These are phyloP conservation scores for Hygrocybe coccinea DNA, from an alignment of 768 basidiomycete genomes.

Conservation along the genomic window DNA sequence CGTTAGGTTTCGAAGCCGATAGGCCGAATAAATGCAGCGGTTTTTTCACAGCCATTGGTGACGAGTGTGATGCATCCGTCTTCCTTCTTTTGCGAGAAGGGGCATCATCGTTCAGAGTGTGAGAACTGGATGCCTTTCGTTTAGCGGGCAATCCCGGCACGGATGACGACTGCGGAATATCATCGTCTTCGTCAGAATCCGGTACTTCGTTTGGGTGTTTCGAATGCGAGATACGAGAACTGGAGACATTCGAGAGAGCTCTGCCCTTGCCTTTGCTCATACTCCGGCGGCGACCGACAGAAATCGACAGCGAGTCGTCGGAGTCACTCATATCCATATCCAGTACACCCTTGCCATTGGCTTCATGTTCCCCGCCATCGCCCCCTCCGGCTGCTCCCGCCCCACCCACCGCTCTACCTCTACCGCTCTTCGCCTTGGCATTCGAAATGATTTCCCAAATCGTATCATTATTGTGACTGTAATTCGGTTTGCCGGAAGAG, in stretches of 20 bases:
- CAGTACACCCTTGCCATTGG: not conserved
- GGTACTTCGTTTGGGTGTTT: not conserved
- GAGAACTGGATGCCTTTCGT: not conserved
- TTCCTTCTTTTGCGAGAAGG: constrained; percentile 25
- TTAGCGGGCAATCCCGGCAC: not conserved
- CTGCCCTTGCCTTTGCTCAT: too few species aligned
- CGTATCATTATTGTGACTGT: constrained; percentile 17
- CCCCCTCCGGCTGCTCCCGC: constrained; percentile 5
- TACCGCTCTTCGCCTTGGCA: constrained; percentile 20
- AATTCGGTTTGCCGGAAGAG: not conserved
- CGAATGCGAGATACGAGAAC: not conserved
- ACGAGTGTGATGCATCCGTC: constrained; percentile 7
- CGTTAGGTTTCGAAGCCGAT: not conserved
- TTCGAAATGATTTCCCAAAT: constrained; percentile 29
- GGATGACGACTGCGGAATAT: not conserved
- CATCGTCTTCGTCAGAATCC: not conserved
- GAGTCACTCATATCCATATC: not conserved
- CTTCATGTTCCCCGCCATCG: not conserved
- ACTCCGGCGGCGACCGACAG: too few species aligned
- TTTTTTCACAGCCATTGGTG: not conserved
- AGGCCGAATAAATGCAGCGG: not conserved
- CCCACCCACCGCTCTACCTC: too few species aligned
- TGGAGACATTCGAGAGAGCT: not conserved
- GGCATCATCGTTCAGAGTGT: not conserved
- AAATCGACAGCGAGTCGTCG: not conserved